Evolutionary conservation across 176 grass and related monocot genomes (phyloP).

Genomic region (Bolboschoenus planiculmis): DNA sequence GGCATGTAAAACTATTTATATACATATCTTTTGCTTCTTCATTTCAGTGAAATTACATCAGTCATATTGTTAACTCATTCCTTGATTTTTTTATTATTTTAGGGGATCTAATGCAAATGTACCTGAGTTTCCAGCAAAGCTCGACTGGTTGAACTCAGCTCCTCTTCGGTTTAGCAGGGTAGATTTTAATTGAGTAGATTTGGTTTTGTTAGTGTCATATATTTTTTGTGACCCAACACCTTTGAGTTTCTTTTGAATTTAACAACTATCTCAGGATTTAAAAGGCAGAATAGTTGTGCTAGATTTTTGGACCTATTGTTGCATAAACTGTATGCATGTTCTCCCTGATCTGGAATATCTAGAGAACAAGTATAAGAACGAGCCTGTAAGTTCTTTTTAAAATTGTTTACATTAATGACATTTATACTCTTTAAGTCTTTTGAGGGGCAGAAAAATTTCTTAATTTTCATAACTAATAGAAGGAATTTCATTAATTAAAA

Average conservation of each 20-base stretch:
- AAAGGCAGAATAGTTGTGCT: conserved; percentile 81
- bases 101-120: conserved; percentile 67
- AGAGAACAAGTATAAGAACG: conserved; percentile 80
- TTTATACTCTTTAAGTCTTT: conserved; percentile 7
- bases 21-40: conserved; percentile 13
- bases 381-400: conserved; percentile 54
- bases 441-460: not conserved
- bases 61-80: conserved; percentile 23
- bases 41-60: not conserved
- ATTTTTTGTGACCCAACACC: conserved; percentile 26
- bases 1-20: conserved; percentile 41
- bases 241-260: conserved; percentile 16
- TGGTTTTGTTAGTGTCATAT: conserved; percentile 35
- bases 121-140: conserved; percentile 86
- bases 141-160: conserved; percentile 93
- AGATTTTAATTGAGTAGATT: conserved; percentile 36
- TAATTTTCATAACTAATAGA: not conserved
- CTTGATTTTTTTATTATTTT: conserved; percentile 29
- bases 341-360: conserved; percentile 87
- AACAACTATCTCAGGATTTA: conserved; percentile 57
- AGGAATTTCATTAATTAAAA: not conserved
- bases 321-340: conserved; percentile 99
- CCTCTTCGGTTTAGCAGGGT: conserved; percentile 93
- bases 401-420: not conserved
- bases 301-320: conserved; percentile 99